phyloP scores from a whole-genome alignment of 345 rosid species.

The Populus deltoides region DNA sequence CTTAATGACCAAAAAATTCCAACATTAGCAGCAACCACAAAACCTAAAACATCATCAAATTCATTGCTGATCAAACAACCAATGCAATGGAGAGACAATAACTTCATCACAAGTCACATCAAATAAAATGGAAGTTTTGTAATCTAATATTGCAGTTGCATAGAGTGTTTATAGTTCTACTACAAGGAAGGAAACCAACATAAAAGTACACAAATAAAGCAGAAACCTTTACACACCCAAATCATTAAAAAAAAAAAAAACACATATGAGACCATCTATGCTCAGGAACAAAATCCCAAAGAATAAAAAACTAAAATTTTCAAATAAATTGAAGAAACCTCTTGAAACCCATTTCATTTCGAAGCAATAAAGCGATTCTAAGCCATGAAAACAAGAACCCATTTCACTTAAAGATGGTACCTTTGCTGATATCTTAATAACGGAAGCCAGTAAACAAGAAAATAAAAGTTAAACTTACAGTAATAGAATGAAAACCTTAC shows the following conservation, averaged over 20 bases:
- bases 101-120: background rate
- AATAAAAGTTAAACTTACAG: no score
- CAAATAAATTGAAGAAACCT: background rate
- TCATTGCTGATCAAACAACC: background rate
- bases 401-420: background rate
- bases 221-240: background rate
- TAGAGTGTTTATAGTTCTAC: background rate
- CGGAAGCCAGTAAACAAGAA: background rate
- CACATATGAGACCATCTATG: background rate
- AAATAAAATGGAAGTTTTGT: background rate
- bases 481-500: no score
- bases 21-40: background rate
- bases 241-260: background rate
- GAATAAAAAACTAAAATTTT: background rate
- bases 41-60: background rate
- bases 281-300: background rate
- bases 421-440: background rate
- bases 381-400: background rate
- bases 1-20: background rate
- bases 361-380: background rate
- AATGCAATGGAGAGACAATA: background rate
- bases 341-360: background rate
- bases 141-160: background rate
- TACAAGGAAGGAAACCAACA: background rate
- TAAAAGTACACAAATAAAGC: background rate